Percentiles rank a stretch among this genome's conserved stretches.
These are phyloP conservation scores for Heterobasidion parviporum DNA, from an alignment of 1,284 basidiomycete genomes.

Conservation along the genomic window DNA sequence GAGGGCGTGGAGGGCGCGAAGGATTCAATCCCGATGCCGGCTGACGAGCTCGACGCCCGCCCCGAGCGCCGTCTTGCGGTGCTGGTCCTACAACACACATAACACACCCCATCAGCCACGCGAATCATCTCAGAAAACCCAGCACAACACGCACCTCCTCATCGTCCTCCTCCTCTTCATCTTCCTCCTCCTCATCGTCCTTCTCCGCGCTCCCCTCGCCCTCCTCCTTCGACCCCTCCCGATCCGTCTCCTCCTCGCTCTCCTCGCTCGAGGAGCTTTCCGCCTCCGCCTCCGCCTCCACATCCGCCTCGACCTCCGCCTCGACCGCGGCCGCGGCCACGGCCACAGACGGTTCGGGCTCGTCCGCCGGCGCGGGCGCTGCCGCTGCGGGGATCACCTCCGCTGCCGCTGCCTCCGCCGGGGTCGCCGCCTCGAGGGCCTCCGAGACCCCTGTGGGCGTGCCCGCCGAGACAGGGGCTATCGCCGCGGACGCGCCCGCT, in stretches of 20 bases:
- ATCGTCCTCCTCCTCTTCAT: conserved; percentile 24
- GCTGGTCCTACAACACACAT: conserved; percentile 14
- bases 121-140: too few species aligned
- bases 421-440: not conserved
- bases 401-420: too few species aligned
- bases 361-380: too few species aligned
- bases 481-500: not conserved
- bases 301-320: conserved; percentile 22
- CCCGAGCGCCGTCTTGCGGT: conserved; percentile 35
- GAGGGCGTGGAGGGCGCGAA: not conserved
- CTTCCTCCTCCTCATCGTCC: conserved; percentile 24
- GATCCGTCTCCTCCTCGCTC: conserved; percentile 9
- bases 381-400: too few species aligned
- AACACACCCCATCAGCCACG: not conserved
- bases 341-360: not conserved
- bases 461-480: conserved; percentile 1
- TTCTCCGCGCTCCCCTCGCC: conserved; percentile 11
- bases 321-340: conserved; percentile 9
- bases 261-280: conserved; percentile 8
- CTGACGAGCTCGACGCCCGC: conserved; percentile 70
- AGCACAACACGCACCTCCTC: conserved; percentile 21
- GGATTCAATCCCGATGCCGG: conserved; percentile 30
- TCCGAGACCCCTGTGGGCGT: not conserved
- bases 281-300: conserved; percentile 17
- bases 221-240: conserved; percentile 22